Conservation (phyloP, 495 filamentous ascomycete species). For the Xylaria sp. region DNA sequence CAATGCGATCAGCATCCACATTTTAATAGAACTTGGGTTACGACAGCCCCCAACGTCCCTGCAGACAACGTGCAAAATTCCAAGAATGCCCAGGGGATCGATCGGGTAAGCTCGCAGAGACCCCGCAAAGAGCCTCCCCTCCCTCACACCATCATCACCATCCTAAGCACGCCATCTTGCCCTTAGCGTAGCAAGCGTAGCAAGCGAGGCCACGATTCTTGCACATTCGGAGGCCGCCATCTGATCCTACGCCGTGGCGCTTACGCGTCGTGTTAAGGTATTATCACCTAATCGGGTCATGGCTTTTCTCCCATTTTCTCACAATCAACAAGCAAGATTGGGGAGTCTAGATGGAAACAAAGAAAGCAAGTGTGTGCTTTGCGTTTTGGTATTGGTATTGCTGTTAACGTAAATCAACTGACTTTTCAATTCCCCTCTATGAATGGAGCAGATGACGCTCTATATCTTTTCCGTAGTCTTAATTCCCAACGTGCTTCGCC, state of each 20-base stretch:
- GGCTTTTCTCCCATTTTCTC: slow-evolving; percentile 1
- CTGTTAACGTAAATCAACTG: not conserved
- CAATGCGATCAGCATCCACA: not conserved
- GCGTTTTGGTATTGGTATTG: slow-evolving; percentile 8
- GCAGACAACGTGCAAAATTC: not conserved
- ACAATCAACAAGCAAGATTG: not conserved
- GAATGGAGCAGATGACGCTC: not conserved
- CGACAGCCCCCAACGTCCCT: not conserved
- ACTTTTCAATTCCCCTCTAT: slow-evolving; percentile 3
- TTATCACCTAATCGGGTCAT: not conserved
- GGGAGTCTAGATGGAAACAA: not conserved
- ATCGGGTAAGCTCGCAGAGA: not conserved
- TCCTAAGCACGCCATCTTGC: not conserved
- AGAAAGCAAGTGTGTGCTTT: not conserved
- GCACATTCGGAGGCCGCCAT: slow-evolving; percentile 1
- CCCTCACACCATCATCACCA: slow-evolving; percentile 6
- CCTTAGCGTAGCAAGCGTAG: slow-evolving; percentile 1
- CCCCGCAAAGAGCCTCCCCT: slow-evolving; percentile 9
- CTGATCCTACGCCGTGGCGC: not conserved
- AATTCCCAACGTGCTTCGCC: not conserved
- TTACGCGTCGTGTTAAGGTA: not conserved
- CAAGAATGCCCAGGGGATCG: not conserved
- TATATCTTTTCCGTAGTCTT: not conserved
- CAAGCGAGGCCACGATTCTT: not conserved
- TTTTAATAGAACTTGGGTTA: not conserved